Base-by-base conservation (phyloP, 495 filamentous ascomycete species). In the Aspergillus hancockii region DNA sequence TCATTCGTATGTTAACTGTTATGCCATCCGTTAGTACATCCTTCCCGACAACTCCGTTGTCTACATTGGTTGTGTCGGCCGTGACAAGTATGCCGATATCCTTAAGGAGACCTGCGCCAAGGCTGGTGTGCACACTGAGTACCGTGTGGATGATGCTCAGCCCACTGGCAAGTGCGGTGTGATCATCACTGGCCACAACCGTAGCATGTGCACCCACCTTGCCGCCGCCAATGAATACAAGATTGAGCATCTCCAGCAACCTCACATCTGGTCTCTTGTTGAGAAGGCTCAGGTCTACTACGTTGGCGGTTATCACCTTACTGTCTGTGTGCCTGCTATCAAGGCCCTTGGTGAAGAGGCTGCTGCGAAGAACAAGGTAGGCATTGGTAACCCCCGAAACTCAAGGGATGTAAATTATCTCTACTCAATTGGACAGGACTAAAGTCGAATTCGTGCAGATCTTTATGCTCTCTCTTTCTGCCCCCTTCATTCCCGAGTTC, bases 181-280 rank as follows among this genome's bases (percentile, higher is more conserved):
- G 61, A 84, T 99, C 67, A 97, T 99, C 77, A 97, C 92, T 13
- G 95, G 92, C 67, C 88, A 94, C 79, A 84, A 97, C 82, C 85
- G 94, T 56, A 88, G 83, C 73, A 88, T 99, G 85, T 91, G 89
- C 82, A 99, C 94, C 57, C 91, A 99, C 71, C 87, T 99, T 43
- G 95, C 87, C 59, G 94, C 94, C 54, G 95, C 94, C 65, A 98
- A 98, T 79, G 88, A 90, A 79, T 98, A 99, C 79, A 91, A 94
- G 79, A 73, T 96, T 52, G 92, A 95, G 57, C 95, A 99, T 71
- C 79, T 99, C 65, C 89, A 96, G 85, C 84, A 85, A 71, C 89
- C 91, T 49, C 83, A 96, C 75, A 85, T 97, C 67, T 98, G 94
- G 94, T 79, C 83, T 43, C 83, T 94, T 8, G 95, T 93, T 52